Evolutionary conservation across 495 filamentous ascomycete species (phyloP), one percentile per base, ranked within the genome.

Genomic region (Daldinia decipiens): DNA sequence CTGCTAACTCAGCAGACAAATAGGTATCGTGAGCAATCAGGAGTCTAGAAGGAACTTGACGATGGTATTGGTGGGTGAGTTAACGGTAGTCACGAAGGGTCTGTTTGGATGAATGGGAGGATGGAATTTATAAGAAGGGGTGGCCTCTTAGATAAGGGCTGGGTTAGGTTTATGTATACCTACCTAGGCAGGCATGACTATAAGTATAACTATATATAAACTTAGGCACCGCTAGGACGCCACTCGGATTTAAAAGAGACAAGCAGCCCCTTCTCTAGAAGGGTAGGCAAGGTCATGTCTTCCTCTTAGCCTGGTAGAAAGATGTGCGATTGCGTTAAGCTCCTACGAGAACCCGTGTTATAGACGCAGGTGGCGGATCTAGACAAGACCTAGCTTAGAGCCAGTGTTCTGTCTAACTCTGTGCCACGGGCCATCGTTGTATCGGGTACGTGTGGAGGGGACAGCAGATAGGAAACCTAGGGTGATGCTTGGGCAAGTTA

Each of bases 321-420:
- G 52, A 62, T 62, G 55, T 31, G 57, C 43, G 26, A 66, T 65
- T 50, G 56, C 61, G 56, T 62, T 21, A 55, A 73, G 51, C 61
- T 65, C 65, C 61, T 65, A 65, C 56, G 34, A 39, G 57, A 43
- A 54, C 55, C 70, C 70, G 58, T 57, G 51, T 45, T 53, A 59
- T 57, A 54, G 54, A 51, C 59, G 65, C 61, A 73, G 63, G 65
- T 68, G 70, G 70, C 70, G 65, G 56, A 52, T 50, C 34, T 59
- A 39, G 56, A 43, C 55, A 27, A 47, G 59, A 45, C n/a, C n/a
- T n/a, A n/a, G 17, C 13, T 55, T 24, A 34, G 57, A 57, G 34
- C 61, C 65, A 68, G 55, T 62, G 50, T 39, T 54, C 38, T 59
- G 15, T 50, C 51, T 27, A 68, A 62, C 57, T 38, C 34, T 52